phyloP scores from a whole-genome alignment of 192 early-diverging fungal genomes.

The Physocladia obscura region DNA sequence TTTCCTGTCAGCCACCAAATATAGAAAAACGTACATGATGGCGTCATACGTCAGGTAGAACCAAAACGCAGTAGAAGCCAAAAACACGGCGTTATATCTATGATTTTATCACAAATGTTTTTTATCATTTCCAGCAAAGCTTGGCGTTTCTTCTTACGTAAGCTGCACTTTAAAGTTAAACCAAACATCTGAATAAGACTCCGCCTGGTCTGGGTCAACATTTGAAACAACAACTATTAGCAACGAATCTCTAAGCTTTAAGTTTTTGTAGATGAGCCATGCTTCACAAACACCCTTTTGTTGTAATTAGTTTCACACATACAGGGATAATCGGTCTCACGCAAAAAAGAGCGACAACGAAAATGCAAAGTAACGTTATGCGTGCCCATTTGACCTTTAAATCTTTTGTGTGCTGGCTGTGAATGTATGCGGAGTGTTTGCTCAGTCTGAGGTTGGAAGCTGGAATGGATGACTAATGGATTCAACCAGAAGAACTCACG shows the following conservation, averaged over 20 bases:
- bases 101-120: too few species aligned
- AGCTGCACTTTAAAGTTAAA: neutral
- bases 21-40: neutral
- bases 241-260: neutral
- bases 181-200: too few species aligned
- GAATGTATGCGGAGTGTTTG: too few species aligned
- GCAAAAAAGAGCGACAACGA: neutral
- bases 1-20: neutral
- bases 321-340: neutral
- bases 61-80: constrained; percentile 11
- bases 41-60: constrained; percentile 10
- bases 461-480: too few species aligned
- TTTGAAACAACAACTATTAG: too few species aligned
- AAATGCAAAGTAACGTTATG: neutral
- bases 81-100: constrained; percentile 18
- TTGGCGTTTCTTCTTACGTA: neutral
- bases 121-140: neutral
- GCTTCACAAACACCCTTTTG: neutral
- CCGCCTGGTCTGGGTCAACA: too few species aligned
- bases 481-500: too few species aligned
- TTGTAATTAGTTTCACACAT: neutral
- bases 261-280: constrained; percentile 13
- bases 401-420: neutral
- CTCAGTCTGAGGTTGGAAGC: too few species aligned
- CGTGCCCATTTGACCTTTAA: neutral